Base-by-base conservation (phyloP, 371 early-diverging fungal species). In the Rhizomucor miehei region DNA sequence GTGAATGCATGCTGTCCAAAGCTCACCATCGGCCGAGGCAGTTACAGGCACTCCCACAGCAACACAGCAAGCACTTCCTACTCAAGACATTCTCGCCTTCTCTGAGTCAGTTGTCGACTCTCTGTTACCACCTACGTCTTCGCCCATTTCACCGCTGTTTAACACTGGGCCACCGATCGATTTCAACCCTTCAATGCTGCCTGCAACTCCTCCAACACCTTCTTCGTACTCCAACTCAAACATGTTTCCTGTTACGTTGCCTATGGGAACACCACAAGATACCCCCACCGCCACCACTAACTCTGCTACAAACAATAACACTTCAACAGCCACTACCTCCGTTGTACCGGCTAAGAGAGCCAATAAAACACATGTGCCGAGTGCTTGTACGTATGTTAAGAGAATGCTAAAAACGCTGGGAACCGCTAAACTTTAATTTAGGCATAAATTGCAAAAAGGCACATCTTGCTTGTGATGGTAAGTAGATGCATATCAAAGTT, bases 391-490 rank as follows among this genome's bases (percentile, higher is more conserved):
- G 41, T 41, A 14, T 12, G 14, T 41, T 3, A 19, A 14, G 6
- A 41, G 12, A 41, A 6, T 41, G 41, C 41, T 41, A 41, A 41
- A 16, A 16, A 12, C 41, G 3, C 41, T 19, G 41, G 16, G 41
- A 16, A 19, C 41, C 8, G n/a, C 29, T 29, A 29, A 29, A 29
- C 29, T 29, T 29, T 29, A 29, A 29, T 29, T 29, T 29, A 41
- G 41, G 41, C 11, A 41, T 67, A 46, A 67, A 67, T 44, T 67
- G 67, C 23, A 63, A 63, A 54, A 62, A 60, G 37, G 67, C 67
- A 10, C 67, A 67, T 24, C 45, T 67, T 21, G 67, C 67, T 12
- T 67, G 67, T 51, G 63, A 67, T 36, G 40, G 67, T 67, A 63
- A 56, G 54, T 44, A 20, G 36, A 25, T 40, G 23, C 25, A 17